phyloP scores from a whole-genome alignment of 768 basidiomycete species.

The Scleroderma bovista region DNA sequence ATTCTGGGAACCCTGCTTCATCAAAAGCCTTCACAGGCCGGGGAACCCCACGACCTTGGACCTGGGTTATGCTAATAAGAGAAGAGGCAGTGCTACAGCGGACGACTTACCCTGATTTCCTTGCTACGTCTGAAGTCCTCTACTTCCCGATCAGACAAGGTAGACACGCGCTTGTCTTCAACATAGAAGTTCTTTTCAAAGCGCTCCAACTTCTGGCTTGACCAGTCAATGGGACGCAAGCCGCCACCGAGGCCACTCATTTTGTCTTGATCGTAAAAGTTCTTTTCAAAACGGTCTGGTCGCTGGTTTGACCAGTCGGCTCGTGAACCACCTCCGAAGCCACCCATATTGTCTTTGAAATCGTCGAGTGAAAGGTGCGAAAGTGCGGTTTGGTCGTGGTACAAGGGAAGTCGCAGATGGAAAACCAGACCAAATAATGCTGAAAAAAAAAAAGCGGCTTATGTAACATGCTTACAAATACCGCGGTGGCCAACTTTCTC shows the following conservation, averaged over 20 bases:
- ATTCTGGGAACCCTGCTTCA: conserved; percentile 94
- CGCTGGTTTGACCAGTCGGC: conserved; percentile 26
- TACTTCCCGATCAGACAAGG: conserved; percentile 77
- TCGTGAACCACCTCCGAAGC: conserved; percentile 38
- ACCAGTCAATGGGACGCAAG: conserved; percentile 85
- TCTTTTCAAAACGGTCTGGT: conserved; percentile 37
- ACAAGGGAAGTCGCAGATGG: background rate
- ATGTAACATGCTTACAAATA: background rate
- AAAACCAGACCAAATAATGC: background rate
- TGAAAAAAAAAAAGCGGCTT: background rate
- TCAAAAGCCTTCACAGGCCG: conserved; percentile 90
- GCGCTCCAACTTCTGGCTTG: conserved; percentile 58
- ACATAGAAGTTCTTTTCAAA: conserved; percentile 99
- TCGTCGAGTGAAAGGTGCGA: background rate
- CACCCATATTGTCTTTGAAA: conserved; percentile 10
- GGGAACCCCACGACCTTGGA: conserved; percentile 85
- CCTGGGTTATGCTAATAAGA: conserved; percentile 36
- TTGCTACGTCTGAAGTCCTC: conserved; percentile 79
- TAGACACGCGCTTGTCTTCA: conserved; percentile 80
- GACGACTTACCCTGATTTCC: conserved; percentile 71
- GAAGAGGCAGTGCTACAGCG: background rate
- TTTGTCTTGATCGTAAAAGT: conserved; percentile 39
- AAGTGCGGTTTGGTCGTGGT: background rate
- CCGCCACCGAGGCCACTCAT: conserved; percentile 81
- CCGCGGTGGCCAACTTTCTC: no score